Evolutionary conservation across 2,329 filamentous ascomycete genomes (phyloP).

Genomic region (Colletotrichum sp.): DNA sequence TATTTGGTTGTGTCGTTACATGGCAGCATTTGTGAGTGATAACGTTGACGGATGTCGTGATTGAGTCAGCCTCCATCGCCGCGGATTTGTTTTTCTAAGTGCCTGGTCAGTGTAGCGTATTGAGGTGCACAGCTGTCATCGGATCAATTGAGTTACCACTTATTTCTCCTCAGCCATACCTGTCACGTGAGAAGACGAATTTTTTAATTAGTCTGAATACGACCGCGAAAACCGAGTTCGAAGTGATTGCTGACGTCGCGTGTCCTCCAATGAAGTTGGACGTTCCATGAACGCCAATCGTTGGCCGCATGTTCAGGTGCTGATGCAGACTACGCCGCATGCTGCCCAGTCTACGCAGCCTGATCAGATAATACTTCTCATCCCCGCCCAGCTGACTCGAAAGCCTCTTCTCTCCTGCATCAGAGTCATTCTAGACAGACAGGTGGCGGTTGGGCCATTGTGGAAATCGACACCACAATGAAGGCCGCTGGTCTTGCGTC

Average conservation of each 20-base stretch:
- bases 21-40: neutral
- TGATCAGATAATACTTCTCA: neutral
- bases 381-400: accelerated
- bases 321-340: neutral
- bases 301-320: neutral
- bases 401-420: neutral
- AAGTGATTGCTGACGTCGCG: neutral
- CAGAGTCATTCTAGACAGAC: accelerated
- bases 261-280: neutral
- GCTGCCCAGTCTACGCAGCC: neutral
- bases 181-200: neutral
- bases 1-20: neutral
- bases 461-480: neutral
- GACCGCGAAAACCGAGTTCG: neutral
- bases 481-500: neutral
- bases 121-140: neutral
- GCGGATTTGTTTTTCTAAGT: neutral
- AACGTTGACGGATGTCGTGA: neutral
- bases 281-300: neutral
- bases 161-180: neutral
- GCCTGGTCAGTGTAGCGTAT: accelerated
- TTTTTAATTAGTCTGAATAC: neutral
- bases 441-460: neutral
- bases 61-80: neutral
- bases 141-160: neutral